Base-by-base conservation (phyloP, 768 basidiomycete genomes). In the Pleurotus cornucopiae region DNA sequence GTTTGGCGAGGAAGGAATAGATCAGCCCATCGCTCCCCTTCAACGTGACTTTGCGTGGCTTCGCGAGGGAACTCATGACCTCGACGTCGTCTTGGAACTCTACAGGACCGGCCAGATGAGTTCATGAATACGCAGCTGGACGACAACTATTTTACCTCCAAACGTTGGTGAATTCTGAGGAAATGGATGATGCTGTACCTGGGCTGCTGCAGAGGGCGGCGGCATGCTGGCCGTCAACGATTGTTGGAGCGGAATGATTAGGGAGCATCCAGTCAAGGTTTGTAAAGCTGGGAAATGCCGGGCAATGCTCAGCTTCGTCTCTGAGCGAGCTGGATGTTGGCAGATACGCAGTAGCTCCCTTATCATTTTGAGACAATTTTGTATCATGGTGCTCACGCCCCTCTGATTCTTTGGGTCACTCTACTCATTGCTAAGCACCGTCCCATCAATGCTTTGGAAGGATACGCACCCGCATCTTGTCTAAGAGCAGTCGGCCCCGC, bases 1-100 rank as follows among this genome's bases (percentile, higher is more conserved):
- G 96, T 69, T 99, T 99, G 52, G 91, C 92, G 5, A 99, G 77
- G 76, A 98, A 98, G 71, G 85, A 86, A 73, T 98, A 98, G 9
- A 73, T 74, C 56, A 86, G 82, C 1, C 94, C 94, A 64, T 98
- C 84, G 60, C 83, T 87, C 0, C 92, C 95, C 25, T 72, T 73
- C 47, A 98, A 88, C 1, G 85, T 86, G 58, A 99, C 83, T 71
- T 96, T 97, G 62, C 93, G 86, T 4, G 97, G 97, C 64, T 84
- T 89, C 25, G 92, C 91, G 21, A 98, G 72, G 4, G 97, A 97
- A 16, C 76, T 80, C 95, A 99, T 98, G 64, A 99, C 72, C 30
- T 89, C 87, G 59, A 98, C 81, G 20, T 91, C 89, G 57, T 98
- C 92, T 41, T 71, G 66, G 63, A 97, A 91, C 18, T 74, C 94